Base-by-base conservation (phyloP, 1,284 basidiomycete genomes). In the Cutaneotrichosporon dermatis region DNA sequence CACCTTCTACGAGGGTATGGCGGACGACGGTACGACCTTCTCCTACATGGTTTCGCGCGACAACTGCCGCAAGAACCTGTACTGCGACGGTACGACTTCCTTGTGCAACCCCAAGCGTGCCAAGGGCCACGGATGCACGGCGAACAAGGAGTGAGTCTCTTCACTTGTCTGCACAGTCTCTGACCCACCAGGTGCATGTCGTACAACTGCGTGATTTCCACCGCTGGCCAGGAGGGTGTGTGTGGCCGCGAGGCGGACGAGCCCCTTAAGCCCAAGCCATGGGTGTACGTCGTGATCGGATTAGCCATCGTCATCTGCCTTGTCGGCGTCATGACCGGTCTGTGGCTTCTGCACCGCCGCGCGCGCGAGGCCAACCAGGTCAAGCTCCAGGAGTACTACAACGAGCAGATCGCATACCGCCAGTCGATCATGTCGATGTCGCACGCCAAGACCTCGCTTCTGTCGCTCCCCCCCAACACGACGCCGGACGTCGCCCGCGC, bases 331-430 rank as follows among this genome's bases (percentile, higher is more conserved):
- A 80, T 91, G 50, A 76, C 83, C 45, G 82, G 82, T 5, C 80
- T 92, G 40, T 90, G 85, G 79, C 80, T 86, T 67, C 66, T 88
- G 10, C 90, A 92, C 71, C 79, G 84, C 35, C 84, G 84, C 62
- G 83, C 87, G 63, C 84, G 89, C 68, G 85, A 86, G 54, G 78
- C 81, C 62, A 89, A 91, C 70, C 86, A 88, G 54, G 85, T 88
- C 78, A 89, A 87, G 76, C 86, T 90, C 66, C 79, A 86, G 54
- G 87, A 90, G 69, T 92, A 92, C 77, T 92, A 90, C 86, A 85
- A 86, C 66, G 90, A 92, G 79, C 64, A 79, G 73, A 73, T 77
- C 46, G 76, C 77, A n/a, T 79, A 79, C 61, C 73, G 77, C 57
- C 72, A 79, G 67, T 75, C 72, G 8, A 77, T 79, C 72, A 78